A percentile compares a stretch with the other conserved stretches of the same genome.
Conservation (phyloP, 2,329 filamentous ascomycete species). For the Arachnopeziza araneosa region DNA sequence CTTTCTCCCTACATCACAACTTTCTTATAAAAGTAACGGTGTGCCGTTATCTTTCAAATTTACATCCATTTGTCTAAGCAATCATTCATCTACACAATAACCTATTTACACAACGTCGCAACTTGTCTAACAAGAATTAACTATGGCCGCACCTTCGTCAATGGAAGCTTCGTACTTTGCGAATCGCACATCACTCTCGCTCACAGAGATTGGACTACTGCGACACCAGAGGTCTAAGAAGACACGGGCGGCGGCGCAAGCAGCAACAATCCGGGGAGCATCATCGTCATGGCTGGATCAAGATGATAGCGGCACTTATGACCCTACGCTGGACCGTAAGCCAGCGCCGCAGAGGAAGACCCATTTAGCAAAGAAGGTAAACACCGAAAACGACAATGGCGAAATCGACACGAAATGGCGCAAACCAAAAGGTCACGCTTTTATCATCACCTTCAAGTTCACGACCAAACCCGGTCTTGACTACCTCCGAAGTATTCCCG, state of each 20-base stretch:
- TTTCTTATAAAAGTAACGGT: too few species aligned
- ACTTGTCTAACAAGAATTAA: too few species aligned
- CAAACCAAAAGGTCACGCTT: conserved; percentile 6
- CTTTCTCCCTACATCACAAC: too few species aligned
- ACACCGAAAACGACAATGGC: conserved; percentile 1
- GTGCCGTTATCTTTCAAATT: too few species aligned
- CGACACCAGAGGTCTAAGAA: neutral
- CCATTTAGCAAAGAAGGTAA: neutral
- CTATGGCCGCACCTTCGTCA: neutral
- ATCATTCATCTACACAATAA: too few species aligned
- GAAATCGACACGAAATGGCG: neutral
- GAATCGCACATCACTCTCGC: too few species aligned
- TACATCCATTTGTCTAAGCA: too few species aligned
- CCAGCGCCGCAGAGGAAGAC: neutral
- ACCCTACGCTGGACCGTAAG: conserved; percentile 13
- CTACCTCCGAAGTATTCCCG: conserved; percentile 15
- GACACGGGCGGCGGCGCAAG: neutral
- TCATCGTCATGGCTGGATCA: conserved; percentile 19
- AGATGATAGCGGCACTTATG: conserved; percentile 27
- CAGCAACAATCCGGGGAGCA: neutral
- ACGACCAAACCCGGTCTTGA: conserved; percentile 3
- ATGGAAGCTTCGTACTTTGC: neutral
- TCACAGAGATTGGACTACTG: too few species aligned
- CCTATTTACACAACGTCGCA: too few species aligned
- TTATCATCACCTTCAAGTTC: conserved; percentile 15